Evolutionary conservation across 306 rosid genomes (phyloP), one percentile per base, ranked within the genome.

Genomic region (Vachellia collinsii): DNA sequence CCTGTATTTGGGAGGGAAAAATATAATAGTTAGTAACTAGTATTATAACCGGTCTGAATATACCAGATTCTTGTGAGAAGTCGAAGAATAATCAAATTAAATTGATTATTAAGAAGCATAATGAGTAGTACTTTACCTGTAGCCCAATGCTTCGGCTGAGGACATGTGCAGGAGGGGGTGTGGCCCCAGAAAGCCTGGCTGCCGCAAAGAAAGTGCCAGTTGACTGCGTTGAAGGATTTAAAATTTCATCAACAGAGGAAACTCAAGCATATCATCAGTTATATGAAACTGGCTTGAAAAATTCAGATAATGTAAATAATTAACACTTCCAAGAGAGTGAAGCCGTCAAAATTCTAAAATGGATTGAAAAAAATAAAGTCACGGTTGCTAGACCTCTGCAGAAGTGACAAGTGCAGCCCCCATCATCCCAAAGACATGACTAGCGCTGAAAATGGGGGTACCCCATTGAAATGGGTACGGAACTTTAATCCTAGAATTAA

Each of bases 391-490:
- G 74, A 95, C 99, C 97, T 95, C 99, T 1, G 96, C 97, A 67
- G 97, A 88, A 25, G 99, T 66, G 76, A 95, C 99, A 47, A 95
- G 90, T 38, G 99, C 94, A 17, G 99, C 97, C 12, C 99, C 99
- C 88, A 95, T 90, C 98, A 95, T 93, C 81, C 96, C 99, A 58
- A 95, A 95, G 74, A 91, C 95, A 80, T 95, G 97, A 87, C 97
- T 88, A 5, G 99, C 99, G 72, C 86, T 92, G 86, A 95, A 95
- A 83, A 95, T 93, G 8, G 99, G 99, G 66, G 92, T 86, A 73
- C 98, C 99, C 97, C 97, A 95, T 85, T 95, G 98, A 83, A 95
- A 93, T 9, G 99, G 99, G 80, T 93, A 93, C 22, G 99, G 98
- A 82, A 85, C 29, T 83, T 76, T 90, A 83, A 95, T 81, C 99